A percentile compares a stretch with the other conserved stretches of the same genome.
These are phyloP conservation scores for Blastocrithidia nonstop DNA, from an alignment of 208 protist species.

Conservation along the genomic window DNA sequence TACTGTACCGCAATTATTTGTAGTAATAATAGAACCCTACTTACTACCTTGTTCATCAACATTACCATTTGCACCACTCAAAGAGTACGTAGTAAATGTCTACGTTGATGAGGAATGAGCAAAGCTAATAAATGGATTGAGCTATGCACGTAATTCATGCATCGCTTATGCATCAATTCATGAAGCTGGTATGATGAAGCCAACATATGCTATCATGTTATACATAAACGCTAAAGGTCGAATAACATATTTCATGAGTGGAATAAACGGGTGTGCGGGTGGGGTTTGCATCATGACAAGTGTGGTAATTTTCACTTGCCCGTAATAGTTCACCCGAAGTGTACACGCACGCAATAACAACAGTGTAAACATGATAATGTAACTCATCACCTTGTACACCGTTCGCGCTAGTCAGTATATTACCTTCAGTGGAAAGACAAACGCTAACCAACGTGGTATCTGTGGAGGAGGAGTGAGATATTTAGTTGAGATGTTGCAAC, in stretches of 20 bases:
- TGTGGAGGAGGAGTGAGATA: conserved; percentile 18
- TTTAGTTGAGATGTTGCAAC: conserved; percentile 11
- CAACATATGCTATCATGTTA: conserved; percentile 54
- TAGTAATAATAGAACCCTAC: too few species aligned
- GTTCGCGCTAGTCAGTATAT: conserved; percentile 47
- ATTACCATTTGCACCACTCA: too few species aligned
- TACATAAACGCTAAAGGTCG: conserved; percentile 34
- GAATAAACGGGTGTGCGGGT: conserved; percentile 66
- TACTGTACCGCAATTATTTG: too few species aligned
- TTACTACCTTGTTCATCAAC: too few species aligned
- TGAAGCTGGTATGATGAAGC: conserved; percentile 45
- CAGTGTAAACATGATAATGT: conserved; percentile 20
- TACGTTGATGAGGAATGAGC: too few species aligned
- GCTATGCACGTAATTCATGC: conserved; percentile 28
- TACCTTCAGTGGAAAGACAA: conserved; percentile 19
- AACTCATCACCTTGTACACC: conserved; percentile 27
- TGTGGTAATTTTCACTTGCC: conserved; percentile 44
- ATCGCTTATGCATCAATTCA: conserved; percentile 44
- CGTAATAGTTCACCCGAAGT: conserved; percentile 52
- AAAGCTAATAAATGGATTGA: too few species aligned
- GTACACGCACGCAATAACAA: conserved; percentile 25
- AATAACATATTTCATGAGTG: conserved; percentile 52
- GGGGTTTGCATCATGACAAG: conserved; percentile 68
- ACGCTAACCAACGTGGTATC: conserved; percentile 42
- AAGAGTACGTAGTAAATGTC: too few species aligned